Percentiles rank a stretch among this genome's conserved stretches.
phyloP scores from a whole-genome alignment of 2,329 filamentous ascomycete species.

The Thelonectria rubi region DNA sequence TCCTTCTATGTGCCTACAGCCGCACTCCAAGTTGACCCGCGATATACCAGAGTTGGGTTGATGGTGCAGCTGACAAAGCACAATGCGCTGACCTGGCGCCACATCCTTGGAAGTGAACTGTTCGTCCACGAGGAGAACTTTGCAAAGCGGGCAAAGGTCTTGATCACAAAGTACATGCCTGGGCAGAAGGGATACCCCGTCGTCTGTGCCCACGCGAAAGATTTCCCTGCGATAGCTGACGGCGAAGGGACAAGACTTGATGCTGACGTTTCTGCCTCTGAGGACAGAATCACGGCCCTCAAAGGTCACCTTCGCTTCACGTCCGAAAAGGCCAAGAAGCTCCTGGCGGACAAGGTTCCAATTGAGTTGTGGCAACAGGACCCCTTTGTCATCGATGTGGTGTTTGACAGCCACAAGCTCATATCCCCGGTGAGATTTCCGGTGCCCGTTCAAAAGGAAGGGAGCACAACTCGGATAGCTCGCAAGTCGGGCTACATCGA shows the following conservation, averaged over 20 bases:
- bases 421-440: constrained; percentile 52
- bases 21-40: constrained; percentile 47
- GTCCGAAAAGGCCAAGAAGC: constrained; percentile 45
- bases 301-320: constrained; percentile 52
- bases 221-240: constrained; percentile 32
- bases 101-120: constrained; percentile 41
- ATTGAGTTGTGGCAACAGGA: constrained; percentile 50
- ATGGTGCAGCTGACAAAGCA: constrained; percentile 41
- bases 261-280: constrained; percentile 43
- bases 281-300: constrained; percentile 46
- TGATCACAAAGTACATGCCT: constrained; percentile 50
- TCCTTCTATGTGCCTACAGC: constrained; percentile 53
- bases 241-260: constrained; percentile 41
- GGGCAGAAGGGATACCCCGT: constrained; percentile 45
- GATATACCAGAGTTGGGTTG: constrained; percentile 46
- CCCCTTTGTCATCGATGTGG: constrained; percentile 53
- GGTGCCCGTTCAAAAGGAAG: constrained; percentile 48
- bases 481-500: constrained; percentile 57
- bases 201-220: constrained; percentile 36
- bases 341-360: constrained; percentile 50
- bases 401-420: constrained; percentile 47
- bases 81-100: constrained; percentile 37
- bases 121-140: constrained; percentile 47
- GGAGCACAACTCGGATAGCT: constrained; percentile 52
- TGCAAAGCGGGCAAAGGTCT: constrained; percentile 43